Evolutionary conservation across 805 yeast species (phyloP), one percentile per base, ranked within the genome.

Genomic region (Myxozyma neotropica): DNA sequence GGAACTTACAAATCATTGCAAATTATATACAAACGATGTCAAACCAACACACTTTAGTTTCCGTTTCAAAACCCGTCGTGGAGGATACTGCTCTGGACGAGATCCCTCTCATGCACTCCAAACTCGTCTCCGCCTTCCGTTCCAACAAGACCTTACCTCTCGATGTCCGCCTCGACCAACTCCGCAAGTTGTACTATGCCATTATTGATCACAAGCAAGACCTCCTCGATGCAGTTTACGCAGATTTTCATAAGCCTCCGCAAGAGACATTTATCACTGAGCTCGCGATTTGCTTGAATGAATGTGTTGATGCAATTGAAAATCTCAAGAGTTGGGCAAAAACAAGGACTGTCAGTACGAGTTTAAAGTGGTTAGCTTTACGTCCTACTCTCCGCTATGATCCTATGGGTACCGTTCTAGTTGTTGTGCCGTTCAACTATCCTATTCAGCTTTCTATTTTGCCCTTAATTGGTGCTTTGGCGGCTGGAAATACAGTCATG

Each of bases 401-500:
- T 43, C 80, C 80, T 13, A 67, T 68, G 48, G 98, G 97, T 3
- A 80, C 81, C 1, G 87, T 87, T 2, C 78, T 91, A 59, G 78
- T 93, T 51, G 83, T 92, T 50, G 76, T 87, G 2, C 93, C 96
- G 0, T 89, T 87, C 81, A 89, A 89, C 74, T 90, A 84, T 71
- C 96, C 98, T 0, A 71, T 88, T 45, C 60, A 81, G 27, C 75
- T 93, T 59, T 68, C 88, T 0, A 59, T 90, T 10, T 77, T 80
- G 33, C 90, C 97, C 0, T 69, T 91, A 24, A 78, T 84, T 39
- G 89, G 89, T 21, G 96, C 96, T 1, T 75, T 93, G 64, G 89
- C 96, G 1, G 88, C 86, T 21, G 97, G 97, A 12, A 91, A 92
- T 72, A 78, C 85, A 15, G 93, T 88, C 27, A 83, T 88, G 21